Conservation (phyloP, 495 filamentous ascomycete genomes). For the Ascobolus immersus region DNA sequence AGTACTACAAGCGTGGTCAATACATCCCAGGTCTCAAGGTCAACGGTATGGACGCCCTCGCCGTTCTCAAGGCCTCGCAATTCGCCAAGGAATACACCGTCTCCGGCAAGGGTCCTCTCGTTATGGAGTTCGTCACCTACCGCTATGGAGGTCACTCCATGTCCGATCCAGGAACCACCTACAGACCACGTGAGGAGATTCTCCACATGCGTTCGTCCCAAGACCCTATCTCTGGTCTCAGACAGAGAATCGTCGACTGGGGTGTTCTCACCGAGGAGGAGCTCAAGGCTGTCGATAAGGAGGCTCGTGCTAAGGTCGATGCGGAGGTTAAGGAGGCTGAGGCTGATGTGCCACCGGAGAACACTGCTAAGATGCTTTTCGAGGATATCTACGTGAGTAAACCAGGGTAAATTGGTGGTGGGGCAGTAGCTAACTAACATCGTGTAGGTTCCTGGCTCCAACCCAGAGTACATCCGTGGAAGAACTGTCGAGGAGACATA, state of each 20-base stretch:
- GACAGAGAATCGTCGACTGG: conserved; percentile 96
- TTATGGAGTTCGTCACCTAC: conserved; percentile 98
- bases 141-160: conserved; percentile 97
- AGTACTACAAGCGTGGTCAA: conserved; percentile 99
- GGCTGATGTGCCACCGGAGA: conserved; percentile 54
- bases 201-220: conserved; percentile 97
- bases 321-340: conserved; percentile 78
- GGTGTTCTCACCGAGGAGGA: conserved; percentile 79
- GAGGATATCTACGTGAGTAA: conserved; percentile 70
- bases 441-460: conserved; percentile 38
- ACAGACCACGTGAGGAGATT: conserved; percentile 91
- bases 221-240: conserved; percentile 91
- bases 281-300: conserved; percentile 84
- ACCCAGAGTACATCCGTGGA: conserved; percentile 77
- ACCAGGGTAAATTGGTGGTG: background rate
- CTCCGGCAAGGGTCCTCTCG: conserved; percentile 66
- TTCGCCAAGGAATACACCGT: conserved; percentile 69
- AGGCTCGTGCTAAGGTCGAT: conserved; percentile 59
- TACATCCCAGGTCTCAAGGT: conserved; percentile 98
- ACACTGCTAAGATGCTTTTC: conserved; percentile 52
- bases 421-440: background rate
- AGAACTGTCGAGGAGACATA: conserved; percentile 62
- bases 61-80: conserved; percentile 82
- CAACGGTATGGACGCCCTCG: conserved; percentile 98
- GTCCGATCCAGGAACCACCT: conserved; percentile 97